Conservation (phyloP, 768 basidiomycete genomes). For the Lactarius akahatsu region DNA sequence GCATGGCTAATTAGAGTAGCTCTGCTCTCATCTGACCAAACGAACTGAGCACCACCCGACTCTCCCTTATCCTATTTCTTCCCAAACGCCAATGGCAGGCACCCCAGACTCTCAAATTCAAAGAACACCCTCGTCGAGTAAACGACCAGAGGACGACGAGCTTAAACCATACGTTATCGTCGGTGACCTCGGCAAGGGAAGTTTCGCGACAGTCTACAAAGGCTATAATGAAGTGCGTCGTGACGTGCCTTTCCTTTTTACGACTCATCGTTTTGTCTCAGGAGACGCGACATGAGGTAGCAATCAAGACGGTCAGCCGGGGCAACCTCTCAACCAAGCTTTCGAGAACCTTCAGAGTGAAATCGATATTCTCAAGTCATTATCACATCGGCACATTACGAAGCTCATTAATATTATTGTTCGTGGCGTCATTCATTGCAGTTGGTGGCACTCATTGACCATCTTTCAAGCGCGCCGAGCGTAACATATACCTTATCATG, state of each 20-base stretch:
- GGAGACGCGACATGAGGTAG: slow-evolving; percentile 78
- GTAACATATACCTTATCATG: slow-evolving; percentile 92
- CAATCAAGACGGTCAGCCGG: slow-evolving; percentile 92
- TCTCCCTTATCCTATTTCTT: background rate
- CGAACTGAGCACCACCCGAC: slow-evolving; percentile 4
- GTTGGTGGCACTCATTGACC: slow-evolving; percentile 8
- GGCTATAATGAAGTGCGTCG: slow-evolving; percentile 81
- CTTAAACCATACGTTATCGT: slow-evolving; percentile 75
- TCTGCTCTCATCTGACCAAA: slow-evolving; percentile 3
- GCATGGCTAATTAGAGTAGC: background rate
- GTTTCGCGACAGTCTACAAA: slow-evolving; percentile 95
- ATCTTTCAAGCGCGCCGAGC: slow-evolving; percentile 54
- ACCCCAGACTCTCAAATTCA: slow-evolving; percentile 10
- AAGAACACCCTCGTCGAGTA: slow-evolving; percentile 19
- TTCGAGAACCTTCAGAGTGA: slow-evolving; percentile 97
- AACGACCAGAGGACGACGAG: slow-evolving; percentile 60
- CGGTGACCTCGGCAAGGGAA: slow-evolving; percentile 80
- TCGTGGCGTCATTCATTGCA: slow-evolving; percentile 30
- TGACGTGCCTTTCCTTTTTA: background rate
- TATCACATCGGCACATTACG: slow-evolving; percentile 92
- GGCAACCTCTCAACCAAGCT: slow-evolving; percentile 88
- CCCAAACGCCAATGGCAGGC: slow-evolving; percentile 11
- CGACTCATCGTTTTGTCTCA: slow-evolving; percentile 35
- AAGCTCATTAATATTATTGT: slow-evolving; percentile 92
- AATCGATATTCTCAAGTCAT: slow-evolving; percentile 92